A percentile compares a stretch with the other conserved stretches of the same genome.
These are phyloP conservation scores for Omphalotus guepiniiformis DNA, from an alignment of 768 basidiomycete genomes.

Conservation along the genomic window DNA sequence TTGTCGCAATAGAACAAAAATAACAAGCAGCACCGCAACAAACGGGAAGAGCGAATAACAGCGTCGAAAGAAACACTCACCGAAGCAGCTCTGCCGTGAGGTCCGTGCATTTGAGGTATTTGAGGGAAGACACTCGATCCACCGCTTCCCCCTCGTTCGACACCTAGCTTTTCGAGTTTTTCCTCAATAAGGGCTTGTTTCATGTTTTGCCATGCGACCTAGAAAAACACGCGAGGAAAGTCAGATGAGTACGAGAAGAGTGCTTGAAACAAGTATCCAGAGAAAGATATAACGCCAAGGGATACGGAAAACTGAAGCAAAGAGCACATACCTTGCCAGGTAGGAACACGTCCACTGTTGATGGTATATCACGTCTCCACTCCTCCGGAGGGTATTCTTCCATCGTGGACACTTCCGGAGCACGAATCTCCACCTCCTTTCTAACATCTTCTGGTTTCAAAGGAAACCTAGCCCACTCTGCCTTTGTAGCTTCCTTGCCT, in stretches of 20 bases:
- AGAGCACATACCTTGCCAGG: constrained; percentile 63
- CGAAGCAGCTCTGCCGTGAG: constrained; percentile 80
- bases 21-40: constrained; percentile 4
- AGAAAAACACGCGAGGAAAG: constrained; percentile 9
- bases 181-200: constrained; percentile 73
- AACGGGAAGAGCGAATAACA: constrained; percentile 17
- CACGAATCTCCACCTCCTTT: constrained; percentile 18
- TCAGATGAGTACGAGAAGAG: constrained; percentile 12
- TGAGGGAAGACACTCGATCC: constrained; percentile 49
- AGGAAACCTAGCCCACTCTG: constrained; percentile 62
- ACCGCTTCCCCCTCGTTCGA: constrained; percentile 51
- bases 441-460: constrained; percentile 29
- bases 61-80: constrained; percentile 48
- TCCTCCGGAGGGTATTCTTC: constrained; percentile 64
- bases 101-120: constrained; percentile 46
- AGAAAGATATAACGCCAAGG: too few species aligned
- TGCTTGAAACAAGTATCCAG: background rate
- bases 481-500: constrained; percentile 34
- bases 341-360: constrained; percentile 74
- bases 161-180: constrained; percentile 75
- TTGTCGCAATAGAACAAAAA: background rate
- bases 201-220: constrained; percentile 74
- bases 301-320: constrained; percentile 3
- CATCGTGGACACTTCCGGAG: constrained; percentile 37
- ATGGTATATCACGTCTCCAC: constrained; percentile 54